Evolutionary conservation across 2,329 filamentous ascomycete species (phyloP), one percentile per base, ranked within the genome.

Genomic region (Talaromyces sp.): DNA sequence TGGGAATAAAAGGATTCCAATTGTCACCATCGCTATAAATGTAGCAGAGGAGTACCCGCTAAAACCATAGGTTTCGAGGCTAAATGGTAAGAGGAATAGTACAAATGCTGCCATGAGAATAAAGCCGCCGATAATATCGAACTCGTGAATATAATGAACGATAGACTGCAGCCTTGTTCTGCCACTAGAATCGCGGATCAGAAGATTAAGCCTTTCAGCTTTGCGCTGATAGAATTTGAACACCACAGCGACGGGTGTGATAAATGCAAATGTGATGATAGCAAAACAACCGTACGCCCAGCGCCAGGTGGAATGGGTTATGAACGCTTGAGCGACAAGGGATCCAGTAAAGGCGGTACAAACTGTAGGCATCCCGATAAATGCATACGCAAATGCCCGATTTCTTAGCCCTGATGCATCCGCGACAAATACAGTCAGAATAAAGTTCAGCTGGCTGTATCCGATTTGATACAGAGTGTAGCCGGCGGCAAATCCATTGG

Each of bases 41-140:
- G 79, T 71, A 11, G 81, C 76, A 6, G 79, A 79, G 3, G 73
- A 68, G 77, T 83, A 85, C 19, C 74, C 69, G 6, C 77, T 69
- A 7, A 72, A 70, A 31, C 80, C 77, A 31, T 73, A 73, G 17
- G 71, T 70, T 54, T 79, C 74, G n/a, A 91, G 80, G 56, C 80
- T 86, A 75, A 91, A 89, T 0, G 89, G 86, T 15, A 91, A 80
- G 2, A 91, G 81, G 72, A 91, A 85, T 3, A 90, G 77, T 2
- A 86, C 80, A 72, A 89, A 85, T 0, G 86, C 88, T 1, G 78
- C 81, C 61, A 85, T 84, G 47, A 90, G 79, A 1, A 90, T 77
- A 22, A 89, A 66, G 19, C 87, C 79, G 11, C 89, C 88, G 33
- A 87, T 65, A 2, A 86, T 72, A 71, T 91, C 89, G 67, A 91